These are phyloP conservation scores for Lenzites betulinus DNA, from an alignment of 768 basidiomycete genomes.

Conservation along the genomic window DNA sequence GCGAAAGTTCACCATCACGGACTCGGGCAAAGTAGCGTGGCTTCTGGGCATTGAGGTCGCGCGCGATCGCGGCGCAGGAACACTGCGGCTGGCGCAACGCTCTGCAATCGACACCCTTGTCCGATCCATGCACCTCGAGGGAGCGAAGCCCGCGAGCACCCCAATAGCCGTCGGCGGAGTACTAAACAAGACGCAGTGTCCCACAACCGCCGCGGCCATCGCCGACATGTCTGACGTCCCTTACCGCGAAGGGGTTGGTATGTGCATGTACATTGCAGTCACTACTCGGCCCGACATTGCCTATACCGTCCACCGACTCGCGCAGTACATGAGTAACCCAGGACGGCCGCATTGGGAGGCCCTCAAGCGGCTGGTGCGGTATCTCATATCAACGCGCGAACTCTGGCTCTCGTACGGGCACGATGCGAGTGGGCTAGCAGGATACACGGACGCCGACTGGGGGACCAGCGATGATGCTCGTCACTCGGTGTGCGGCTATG, in stretches of 20 bases:
- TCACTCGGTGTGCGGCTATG: slow-evolving; percentile 25
- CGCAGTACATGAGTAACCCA: slow-evolving; percentile 17
- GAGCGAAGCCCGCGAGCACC: slow-evolving; percentile 25
- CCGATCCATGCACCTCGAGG: slow-evolving; percentile 24
- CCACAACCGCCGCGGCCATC: not conserved
- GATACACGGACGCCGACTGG: slow-evolving; percentile 16
- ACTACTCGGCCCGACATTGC: slow-evolving; percentile 27
- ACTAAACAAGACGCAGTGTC: slow-evolving; percentile 2
- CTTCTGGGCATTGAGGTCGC: slow-evolving; percentile 17
- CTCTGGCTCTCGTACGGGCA: slow-evolving; percentile 5
- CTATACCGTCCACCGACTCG: slow-evolving; percentile 16
- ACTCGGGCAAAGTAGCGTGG: not conserved
- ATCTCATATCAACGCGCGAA: slow-evolving; percentile 30
- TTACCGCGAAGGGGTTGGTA: slow-evolving; percentile 20
- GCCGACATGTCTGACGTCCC: slow-evolving; percentile 12
- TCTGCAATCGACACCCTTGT: slow-evolving; percentile 27
- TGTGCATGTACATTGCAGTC: slow-evolving; percentile 20
- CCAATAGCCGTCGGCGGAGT: slow-evolving; percentile 20
- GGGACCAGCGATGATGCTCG: slow-evolving; percentile 2
- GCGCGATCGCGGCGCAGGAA: slow-evolving; percentile 7
- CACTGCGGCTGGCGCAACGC: slow-evolving; percentile 24
- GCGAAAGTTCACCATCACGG: not conserved
- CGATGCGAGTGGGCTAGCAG: not conserved
- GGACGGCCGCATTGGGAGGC: slow-evolving; percentile 25
- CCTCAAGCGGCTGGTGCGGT: slow-evolving; percentile 28